Evolutionary conservation across 257 asterid genomes (phyloP), one percentile per base, ranked within the genome.

Genomic region (Penstemon davidsonii): DNA sequence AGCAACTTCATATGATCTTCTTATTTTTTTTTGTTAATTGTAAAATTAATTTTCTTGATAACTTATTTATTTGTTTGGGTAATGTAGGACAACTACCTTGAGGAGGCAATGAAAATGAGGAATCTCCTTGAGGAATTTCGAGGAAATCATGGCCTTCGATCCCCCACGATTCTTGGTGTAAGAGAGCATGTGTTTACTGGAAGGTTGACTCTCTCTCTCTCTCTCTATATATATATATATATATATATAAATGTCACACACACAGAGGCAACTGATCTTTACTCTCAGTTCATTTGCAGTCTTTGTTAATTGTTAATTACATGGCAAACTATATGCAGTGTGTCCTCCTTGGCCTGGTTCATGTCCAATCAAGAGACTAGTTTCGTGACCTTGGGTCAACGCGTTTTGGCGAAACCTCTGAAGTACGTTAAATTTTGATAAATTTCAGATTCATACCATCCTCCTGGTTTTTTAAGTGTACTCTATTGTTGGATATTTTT

Each of bases 321-420:
- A 45, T 69, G 70, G 52, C 67, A 60, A 56, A 46, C 33, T 61
- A 39, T 53, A 36, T 85, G 88, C 95, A 93, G 99, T 93, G 99
- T 93, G 67, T 93, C 99, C 74, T 93, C 97, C 52, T 87, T 93
- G 87, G 99, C 96, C 40, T 87, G 89, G 97, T 93, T 93, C 79
- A 93, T 93, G 99, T 93, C 99, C 74, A 93, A 93, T 79, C 99
- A 93, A 75, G 99, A 93, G 86, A 90, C 99, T 63, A 93, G 99
- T 83, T 93, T 93, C 66, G 99, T 93, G 70, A 93, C 99, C 72
- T 77, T 93, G 88, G 99, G 97, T 64, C 99, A 93, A 76, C 96
- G 99, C 42, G 97, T 93, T 72, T 75, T 93, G 82, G 99, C 99
- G 5, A 82, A 83, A 69, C 99, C 99, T 79, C 96, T 93, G 42